Evolutionary conservation across 306 rosid genomes (phyloP).

Genomic region (Purshia tridentata): DNA sequence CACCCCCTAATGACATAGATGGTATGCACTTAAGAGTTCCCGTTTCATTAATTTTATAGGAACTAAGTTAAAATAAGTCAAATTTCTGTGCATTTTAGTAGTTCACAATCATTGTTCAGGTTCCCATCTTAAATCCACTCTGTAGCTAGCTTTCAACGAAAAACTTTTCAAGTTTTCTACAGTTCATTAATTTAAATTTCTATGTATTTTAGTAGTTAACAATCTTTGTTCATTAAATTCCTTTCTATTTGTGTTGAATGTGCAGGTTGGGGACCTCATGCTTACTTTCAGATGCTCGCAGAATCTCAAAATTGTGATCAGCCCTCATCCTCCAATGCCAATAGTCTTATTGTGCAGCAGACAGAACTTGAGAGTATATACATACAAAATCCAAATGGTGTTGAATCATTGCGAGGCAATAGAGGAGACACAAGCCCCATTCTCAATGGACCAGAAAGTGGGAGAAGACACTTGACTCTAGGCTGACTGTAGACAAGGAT

Average conservation of each 20-base stretch:
- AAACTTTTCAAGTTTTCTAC: too few relatives aligned
- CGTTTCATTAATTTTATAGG: too few relatives aligned
- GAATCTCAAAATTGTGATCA: constrained; percentile 45
- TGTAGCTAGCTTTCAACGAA: background rate
- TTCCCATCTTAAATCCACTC: constrained; percentile 11
- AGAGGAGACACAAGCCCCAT: constrained; percentile 50
- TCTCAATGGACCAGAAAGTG: constrained; percentile 48
- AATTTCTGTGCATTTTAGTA: too few relatives aligned
- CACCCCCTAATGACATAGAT: constrained; percentile 74
- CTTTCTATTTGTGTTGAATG: constrained; percentile 7
- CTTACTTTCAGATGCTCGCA: constrained; percentile 72
- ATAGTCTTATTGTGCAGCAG: constrained; percentile 28
- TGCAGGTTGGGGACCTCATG: constrained; percentile 90
- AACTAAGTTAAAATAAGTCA: too few relatives aligned
- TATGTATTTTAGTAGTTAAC: background rate
- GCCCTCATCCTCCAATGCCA: constrained; percentile 29
- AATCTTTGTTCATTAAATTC: background rate
- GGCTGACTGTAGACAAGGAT: constrained; percentile 17
- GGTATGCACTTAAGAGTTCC: constrained; percentile 50
- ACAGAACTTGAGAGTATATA: constrained; percentile 46
- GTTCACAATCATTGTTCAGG: too few relatives aligned
- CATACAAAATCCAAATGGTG: constrained; percentile 35
- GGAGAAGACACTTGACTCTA: constrained; percentile 39
- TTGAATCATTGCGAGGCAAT: constrained; percentile 25
- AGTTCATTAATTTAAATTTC: background rate